Base-by-base conservation (phyloP, 192 early-diverging fungal genomes). In the Powellomyces hirtus region DNA sequence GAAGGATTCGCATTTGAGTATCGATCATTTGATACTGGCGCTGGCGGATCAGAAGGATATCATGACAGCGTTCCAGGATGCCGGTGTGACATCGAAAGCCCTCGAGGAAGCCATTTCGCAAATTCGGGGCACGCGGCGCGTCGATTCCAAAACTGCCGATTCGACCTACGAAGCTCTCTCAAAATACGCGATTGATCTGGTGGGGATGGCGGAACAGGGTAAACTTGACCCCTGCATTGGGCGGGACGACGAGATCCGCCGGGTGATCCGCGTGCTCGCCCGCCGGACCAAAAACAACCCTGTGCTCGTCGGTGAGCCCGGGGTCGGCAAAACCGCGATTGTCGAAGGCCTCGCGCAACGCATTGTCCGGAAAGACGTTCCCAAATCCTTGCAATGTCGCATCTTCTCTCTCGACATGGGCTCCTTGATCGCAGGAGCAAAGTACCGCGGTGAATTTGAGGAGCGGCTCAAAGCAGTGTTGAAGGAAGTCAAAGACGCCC, bases 361-460 rank as follows among this genome's bases (percentile, higher is more conserved):
- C 33, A 98, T 99, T 74, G 85, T 98, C 4, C 80, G 86, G 27
- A 88, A 91, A 31, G 97, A 99, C 75, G 95, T 99, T 16, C 97
- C 97, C 0, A 75, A 88, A 49, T 89, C 87, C 26, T 78, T 99
- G 27, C 89, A 94, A 40, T 83, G 84, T 33, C 86, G 85, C 35
- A 77, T 99, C 33, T 98, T 87, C 59, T 93, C 92, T 0, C 85
- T 99, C 50, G 97, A 99, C 75, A 97, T 99, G 94, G 95, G 94
- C 38, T 91, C 97, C 18, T 40, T 86, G 35, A 80, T 91, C 64
- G 95, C 97, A 4, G 97, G 97, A 40, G 91, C 95, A 40, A 96
- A 96, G 77, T 98, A 94, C 77, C 89, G 92, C 52, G 97, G 97
- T 66, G 95, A 99, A 83, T 99, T 98, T 64, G 97, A 99, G 73